Evolutionary conservation across 2,329 filamentous ascomycete species (phyloP), one percentile per base, ranked within the genome.

Genomic region (Xylaria hypoxylon): DNA sequence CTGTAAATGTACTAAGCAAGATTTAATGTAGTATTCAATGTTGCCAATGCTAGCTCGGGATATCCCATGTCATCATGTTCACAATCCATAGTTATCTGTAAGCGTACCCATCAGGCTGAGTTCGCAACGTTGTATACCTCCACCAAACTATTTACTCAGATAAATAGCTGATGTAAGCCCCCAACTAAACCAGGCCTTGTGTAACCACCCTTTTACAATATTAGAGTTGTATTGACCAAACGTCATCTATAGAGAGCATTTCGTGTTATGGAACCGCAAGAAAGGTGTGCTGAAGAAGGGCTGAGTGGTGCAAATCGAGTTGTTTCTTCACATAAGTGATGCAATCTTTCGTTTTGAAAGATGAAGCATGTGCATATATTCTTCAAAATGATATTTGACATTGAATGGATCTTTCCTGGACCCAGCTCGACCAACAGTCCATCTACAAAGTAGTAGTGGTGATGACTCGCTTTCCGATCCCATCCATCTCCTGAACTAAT

Each of bases 341-440:
- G 22, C 38, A n/a, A 38, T 48, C 10, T 1, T 33, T 62, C 33
- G 19, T 47, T 42, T 33, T 53, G 17, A 65, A 40, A 55, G 59
- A 67, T 61, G 59, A 63, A 64, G 45, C 50, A 64, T 63, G 59
- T 48, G 55, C n/a, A 45, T 68, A 69, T 70, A 64, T 64, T 70
- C 58, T 64, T 22, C 42, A 57, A 47, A 60, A 64, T 69, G 51
- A 59, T 70, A 69, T 64, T 58, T 61, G 44, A 64, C 58, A 55
- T 65, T 40, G 28, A 63, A 62, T 40, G 35, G 40, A 61, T 22
- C 40, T 17, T 45, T 26, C 33, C 44, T 28, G 11, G 38, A 55
- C 62, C 59, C 44, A 13, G 33, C 48, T 48, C 31, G 33, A 31
- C 57, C 45, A 56, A 42, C 57, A 31, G 26, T 45, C 38, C 47